These are phyloP conservation scores for Artemisia annua DNA, from an alignment of 129 eudicot species.

Conservation along the genomic window DNA sequence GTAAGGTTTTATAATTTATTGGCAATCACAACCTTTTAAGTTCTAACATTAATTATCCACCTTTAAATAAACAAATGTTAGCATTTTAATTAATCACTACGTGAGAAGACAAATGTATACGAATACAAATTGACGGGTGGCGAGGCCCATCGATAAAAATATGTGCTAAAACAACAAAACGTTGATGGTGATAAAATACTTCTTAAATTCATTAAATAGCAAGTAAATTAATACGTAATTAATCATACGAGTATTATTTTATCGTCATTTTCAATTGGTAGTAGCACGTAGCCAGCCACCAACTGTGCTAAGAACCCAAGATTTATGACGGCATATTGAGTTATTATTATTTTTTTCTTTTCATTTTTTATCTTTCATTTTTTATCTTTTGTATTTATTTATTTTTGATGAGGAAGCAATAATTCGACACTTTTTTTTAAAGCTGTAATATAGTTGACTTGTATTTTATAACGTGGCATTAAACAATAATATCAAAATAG, in stretches of 20 bases:
- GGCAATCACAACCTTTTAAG: neutral
- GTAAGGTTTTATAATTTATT: no score
- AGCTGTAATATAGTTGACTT: no score
- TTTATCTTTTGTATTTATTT: no score
- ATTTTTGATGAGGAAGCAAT: no score
- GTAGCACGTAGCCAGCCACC: conserved; percentile 4
- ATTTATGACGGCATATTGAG: neutral
- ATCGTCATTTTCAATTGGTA: neutral
- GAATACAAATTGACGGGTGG: neutral
- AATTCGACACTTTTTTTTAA: no score
- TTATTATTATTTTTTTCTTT: no score
- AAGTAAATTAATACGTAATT: no score
- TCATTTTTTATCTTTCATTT: no score
- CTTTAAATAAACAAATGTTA: no score
- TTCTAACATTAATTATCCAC: neutral
- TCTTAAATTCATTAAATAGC: neutral
- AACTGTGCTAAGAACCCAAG: neutral
- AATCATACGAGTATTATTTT: neutral
- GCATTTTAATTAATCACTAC: neutral
- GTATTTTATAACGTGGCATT: no score
- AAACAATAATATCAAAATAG: no score
- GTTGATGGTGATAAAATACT: neutral
- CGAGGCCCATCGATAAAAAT: neutral
- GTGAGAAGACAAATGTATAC: neutral
- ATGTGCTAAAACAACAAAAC: no score